Base-by-base conservation (phyloP, 331 rosid genomes). In the Prunus yedoensis region DNA sequence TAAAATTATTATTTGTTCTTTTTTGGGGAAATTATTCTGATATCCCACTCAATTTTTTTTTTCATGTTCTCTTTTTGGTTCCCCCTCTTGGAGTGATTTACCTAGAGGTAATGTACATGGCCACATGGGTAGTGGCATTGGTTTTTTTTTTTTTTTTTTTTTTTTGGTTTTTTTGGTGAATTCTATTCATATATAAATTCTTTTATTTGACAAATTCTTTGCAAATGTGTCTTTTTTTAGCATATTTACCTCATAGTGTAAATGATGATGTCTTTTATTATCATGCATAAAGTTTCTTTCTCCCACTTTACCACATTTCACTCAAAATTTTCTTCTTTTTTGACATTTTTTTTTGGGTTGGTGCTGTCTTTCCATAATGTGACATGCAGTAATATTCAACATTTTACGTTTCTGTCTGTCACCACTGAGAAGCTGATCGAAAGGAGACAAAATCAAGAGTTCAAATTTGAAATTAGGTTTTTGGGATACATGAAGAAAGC, bases 31-130 rank as follows among this genome's bases (percentile, higher is more conserved):
- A 65, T 64, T 62, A 74, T 49, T 75, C 66, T 65, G 41, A 51
- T 73, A 60, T 72, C 76, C 64, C 68, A 45, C 64, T 74, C 69
- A 3, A 16, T n/a, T 14, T 51, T 20, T 25, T 32, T 32, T 32
- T 32, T n/a, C 1, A 30, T 38, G 43, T 51, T 62, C 64, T n/a
- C 16, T n/a, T 63, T 74, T 77, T 68, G 65, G 47, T 52, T 75
- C 79, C 76, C 67, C 28, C 74, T 25, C 74, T 15, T 57, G 51
- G 78, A 72, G 49, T 69, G 85, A 75, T 71, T 73, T 80, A 50
- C 80, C 79, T 77, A 54, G 83, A 82, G 89, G 85, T 62, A 35
- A 85, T 91, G 96, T 91, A 93, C 81, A 89, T 87, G 83, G 89
- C 85, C 91, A 84, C 80, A 23, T 70, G 78, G 86, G 56, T 76